Evolutionary conservation across 495 filamentous ascomycete genomes (phyloP).

Genomic region (Cairneyella variabilis): DNA sequence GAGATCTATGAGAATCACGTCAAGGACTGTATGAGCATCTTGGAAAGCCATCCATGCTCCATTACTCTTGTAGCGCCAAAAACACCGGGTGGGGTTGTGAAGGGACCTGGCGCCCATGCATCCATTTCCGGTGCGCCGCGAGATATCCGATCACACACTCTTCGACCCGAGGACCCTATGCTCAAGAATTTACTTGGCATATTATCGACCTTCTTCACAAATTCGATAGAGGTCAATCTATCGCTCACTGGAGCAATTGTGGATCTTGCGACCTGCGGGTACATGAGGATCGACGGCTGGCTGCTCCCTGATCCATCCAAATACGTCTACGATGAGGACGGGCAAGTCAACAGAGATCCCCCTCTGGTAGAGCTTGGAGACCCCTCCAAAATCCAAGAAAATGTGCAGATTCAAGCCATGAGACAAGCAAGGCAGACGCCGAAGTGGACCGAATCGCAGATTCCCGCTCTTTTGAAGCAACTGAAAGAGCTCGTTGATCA

Average conservation of each 20-base stretch:
- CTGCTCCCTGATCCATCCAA: conserved; percentile 68
- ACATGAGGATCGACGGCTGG: conserved; percentile 83
- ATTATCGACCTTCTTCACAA: conserved; percentile 76
- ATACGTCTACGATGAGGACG: conserved; percentile 49
- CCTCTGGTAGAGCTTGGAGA: conserved; percentile 8
- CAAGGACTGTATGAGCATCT: conserved; percentile 67
- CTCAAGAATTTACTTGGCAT: conserved; percentile 65
- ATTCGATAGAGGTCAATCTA: conserved; percentile 86
- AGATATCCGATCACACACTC: conserved; percentile 53
- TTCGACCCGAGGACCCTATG: conserved; percentile 72
- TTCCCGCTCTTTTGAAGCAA: conserved; percentile 47
- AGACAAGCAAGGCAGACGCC: conserved; percentile 47
- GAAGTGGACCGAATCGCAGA: conserved; percentile 37
- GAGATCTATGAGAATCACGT: conserved; percentile 79
- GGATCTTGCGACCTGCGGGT: conserved; percentile 77
- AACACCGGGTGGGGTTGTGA: conserved; percentile 45
- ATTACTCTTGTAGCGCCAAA: conserved; percentile 52
- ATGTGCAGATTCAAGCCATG: conserved; percentile 39
- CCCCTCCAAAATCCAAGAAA: conserved; percentile 35
- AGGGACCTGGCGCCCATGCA: conserved; percentile 44
- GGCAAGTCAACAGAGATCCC: conserved; percentile 19
- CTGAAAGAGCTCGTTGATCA: conserved; percentile 59
- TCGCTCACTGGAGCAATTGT: conserved; percentile 78
- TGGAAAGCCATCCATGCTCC: conserved; percentile 82
- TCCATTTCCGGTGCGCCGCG: conserved; percentile 48